Base-by-base conservation (phyloP, 2,329 filamentous ascomycete genomes). In the Colletotrichum nymphaeae region DNA sequence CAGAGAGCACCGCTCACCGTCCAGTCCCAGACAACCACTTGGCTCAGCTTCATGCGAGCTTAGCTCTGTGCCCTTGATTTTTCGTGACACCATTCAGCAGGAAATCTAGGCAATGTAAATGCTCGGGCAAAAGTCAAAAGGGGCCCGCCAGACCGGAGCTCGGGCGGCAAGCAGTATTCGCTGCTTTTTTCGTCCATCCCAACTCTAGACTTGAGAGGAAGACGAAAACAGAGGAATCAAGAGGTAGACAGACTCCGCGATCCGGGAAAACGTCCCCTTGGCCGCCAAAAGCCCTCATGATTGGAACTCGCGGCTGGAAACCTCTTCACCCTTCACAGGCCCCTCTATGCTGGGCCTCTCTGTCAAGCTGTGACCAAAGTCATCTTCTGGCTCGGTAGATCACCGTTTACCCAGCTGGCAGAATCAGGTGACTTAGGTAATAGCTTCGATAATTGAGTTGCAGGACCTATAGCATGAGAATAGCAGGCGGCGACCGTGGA, bases 341-440 rank as follows among this genome's bases (percentile, higher is more conserved):
- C 69, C 52, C 58, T 53, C 56, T 22, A 30, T n/a, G 32, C 66
- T 70, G 56, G 62, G 63, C 49, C 64, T 71, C 30, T 28, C 14
- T 60, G 58, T 59, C 53, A 62, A 63, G 57, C n/a, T 63, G 57
- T 68, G 58, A 59, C 52, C 52, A 68, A 72, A 37, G 64, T 68
- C 58, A 57, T 58, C 57, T 68, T 53, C 24, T 49, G 42, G 42
- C 42, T 49, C 16, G 42, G 22, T n/a, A 9, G 22, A 19, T 22
- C 32, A 32, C 56, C 35, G 57, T 57, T 57, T 26, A 32, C 69
- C 52, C 63, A 24, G 57, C 56, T 53, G 28, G 55, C 65, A 52
- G 30, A 28, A 42, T 64, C 63, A 63, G 69, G 65, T 68, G 30
- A 24, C 53, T 69, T 72, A 63, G 69, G 69, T 68, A 72, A 72